Percentiles rank a stretch among this genome's conserved stretches.
phyloP scores from a whole-genome alignment of 805 yeast genomes.

The Candida multigemmis region DNA sequence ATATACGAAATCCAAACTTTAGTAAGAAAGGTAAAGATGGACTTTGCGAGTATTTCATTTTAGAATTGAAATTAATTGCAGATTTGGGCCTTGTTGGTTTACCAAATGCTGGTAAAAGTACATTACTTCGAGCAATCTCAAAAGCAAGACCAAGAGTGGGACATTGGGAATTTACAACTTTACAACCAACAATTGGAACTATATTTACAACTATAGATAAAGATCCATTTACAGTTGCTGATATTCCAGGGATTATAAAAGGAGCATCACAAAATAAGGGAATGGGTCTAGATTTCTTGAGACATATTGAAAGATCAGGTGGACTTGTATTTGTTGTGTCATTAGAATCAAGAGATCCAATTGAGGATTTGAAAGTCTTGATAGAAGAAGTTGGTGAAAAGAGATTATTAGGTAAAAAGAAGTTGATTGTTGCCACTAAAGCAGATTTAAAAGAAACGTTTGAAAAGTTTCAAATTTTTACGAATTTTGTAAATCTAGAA shows the following conservation, averaged over 20 bases:
- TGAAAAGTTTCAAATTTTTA: constrained; percentile 38
- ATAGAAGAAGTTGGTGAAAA: constrained; percentile 63
- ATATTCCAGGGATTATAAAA: constrained; percentile 89
- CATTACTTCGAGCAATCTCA: constrained; percentile 77
- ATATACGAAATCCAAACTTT: constrained; percentile 84
- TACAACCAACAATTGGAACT: constrained; percentile 89
- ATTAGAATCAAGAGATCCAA: constrained; percentile 60
- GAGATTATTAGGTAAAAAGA: constrained; percentile 50
- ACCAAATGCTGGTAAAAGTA: constrained; percentile 96
- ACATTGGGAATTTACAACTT: constrained; percentile 94
- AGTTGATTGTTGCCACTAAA: constrained; percentile 84
- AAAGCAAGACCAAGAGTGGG: constrained; percentile 88
- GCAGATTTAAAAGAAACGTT: constrained; percentile 65
- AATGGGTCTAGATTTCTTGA: constrained; percentile 84
- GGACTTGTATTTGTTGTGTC: constrained; percentile 85
- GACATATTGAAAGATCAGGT: constrained; percentile 88
- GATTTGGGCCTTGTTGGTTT: constrained; percentile 91
- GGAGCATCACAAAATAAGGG: constrained; percentile 86
- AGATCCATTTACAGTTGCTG: constrained; percentile 85
- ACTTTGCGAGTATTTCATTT: constrained; percentile 54
- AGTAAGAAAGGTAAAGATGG: constrained; percentile 73
- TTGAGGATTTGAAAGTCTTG: constrained; percentile 52
- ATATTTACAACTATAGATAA: constrained; percentile 56
- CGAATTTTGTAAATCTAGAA: constrained; percentile 25
- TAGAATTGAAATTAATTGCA: constrained; percentile 84